Evolutionary conservation across 192 early-diverging fungal species (phyloP).

Genomic region (Paraglomus brasilianum): DNA sequence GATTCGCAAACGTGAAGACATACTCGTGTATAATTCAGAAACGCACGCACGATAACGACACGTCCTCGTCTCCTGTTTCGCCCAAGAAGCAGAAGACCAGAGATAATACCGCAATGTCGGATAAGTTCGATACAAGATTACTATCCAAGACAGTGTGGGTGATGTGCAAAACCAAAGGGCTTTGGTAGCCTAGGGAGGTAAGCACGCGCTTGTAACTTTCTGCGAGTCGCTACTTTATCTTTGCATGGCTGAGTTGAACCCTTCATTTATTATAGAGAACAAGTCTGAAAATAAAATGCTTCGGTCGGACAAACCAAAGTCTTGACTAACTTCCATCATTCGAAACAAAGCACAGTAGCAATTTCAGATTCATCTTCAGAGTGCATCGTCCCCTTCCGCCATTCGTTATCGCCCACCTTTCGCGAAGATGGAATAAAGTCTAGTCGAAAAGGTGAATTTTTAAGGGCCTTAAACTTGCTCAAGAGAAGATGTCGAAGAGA

Average conservation of each 20-base stretch:
- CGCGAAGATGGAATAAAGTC: neutral
- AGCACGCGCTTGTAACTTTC: neutral
- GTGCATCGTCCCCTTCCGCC: neutral
- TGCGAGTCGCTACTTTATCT: neutral
- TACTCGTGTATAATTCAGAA: too few species aligned
- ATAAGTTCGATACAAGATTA: neutral
- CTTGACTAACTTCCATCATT: neutral
- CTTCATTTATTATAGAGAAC: conserved; percentile 5
- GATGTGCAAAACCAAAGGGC: neutral
- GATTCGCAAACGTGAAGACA: too few species aligned
- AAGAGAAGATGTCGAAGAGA: conserved; percentile 9
- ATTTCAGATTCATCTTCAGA: neutral
- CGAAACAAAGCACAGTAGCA: neutral
- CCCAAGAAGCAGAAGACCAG: too few species aligned
- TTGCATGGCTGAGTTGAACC: neutral
- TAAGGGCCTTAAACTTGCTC: neutral
- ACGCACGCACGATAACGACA: too few species aligned
- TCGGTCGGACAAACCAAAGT: neutral
- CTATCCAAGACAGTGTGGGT: conserved; percentile 4
- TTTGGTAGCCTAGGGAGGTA: conserved; percentile 20
- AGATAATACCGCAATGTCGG: too few species aligned
- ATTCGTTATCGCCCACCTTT: neutral
- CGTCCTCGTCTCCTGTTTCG: too few species aligned
- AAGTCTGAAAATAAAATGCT: neutral
- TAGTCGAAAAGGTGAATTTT: neutral